Evolutionary conservation across 495 filamentous ascomycete species (phyloP).

Genomic region (Annulohypoxylon maeteangense): DNA sequence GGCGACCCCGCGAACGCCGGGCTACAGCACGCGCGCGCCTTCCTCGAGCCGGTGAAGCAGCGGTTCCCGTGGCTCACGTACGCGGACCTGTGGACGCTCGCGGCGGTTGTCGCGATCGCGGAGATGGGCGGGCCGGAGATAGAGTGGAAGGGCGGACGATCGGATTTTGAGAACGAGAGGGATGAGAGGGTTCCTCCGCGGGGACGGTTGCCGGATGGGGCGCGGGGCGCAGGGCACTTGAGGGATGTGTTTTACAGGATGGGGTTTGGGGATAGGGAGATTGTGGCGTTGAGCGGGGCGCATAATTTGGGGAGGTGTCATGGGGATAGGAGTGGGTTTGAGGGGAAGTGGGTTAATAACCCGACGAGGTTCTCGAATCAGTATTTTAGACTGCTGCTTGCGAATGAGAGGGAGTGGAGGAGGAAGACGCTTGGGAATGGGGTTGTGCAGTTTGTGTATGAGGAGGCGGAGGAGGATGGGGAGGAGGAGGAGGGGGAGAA

Average conservation of each 20-base stretch:
- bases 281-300: conserved; percentile 69
- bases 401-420: conserved; percentile 62
- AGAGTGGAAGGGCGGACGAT: conserved; percentile 65
- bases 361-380: conserved; percentile 72
- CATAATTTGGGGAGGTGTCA: conserved; percentile 72
- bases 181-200: conserved; percentile 63
- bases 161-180: conserved; percentile 67
- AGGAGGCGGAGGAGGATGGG: conserved; percentile 62
- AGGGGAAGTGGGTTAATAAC: conserved; percentile 72
- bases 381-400: conserved; percentile 67
- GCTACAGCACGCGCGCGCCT: conserved; percentile 69
- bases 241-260: conserved; percentile 69
- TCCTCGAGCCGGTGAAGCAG: conserved; percentile 69
- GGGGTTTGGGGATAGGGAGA: conserved; percentile 74
- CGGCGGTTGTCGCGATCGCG: conserved; percentile 66
- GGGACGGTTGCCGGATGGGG: conserved; percentile 68
- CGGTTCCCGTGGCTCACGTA: conserved; percentile 72
- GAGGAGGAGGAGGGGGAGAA: conserved; percentile 65
- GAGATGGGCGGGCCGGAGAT: conserved; percentile 68
- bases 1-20: conserved; percentile 73
- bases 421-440: conserved; percentile 63
- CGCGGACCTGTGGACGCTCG: conserved; percentile 70
- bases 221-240: conserved; percentile 67
- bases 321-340: conserved; percentile 67
- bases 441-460: conserved; percentile 67